Conservation (phyloP, 1,284 basidiomycete species). For the Ustilago loliicola region DNA sequence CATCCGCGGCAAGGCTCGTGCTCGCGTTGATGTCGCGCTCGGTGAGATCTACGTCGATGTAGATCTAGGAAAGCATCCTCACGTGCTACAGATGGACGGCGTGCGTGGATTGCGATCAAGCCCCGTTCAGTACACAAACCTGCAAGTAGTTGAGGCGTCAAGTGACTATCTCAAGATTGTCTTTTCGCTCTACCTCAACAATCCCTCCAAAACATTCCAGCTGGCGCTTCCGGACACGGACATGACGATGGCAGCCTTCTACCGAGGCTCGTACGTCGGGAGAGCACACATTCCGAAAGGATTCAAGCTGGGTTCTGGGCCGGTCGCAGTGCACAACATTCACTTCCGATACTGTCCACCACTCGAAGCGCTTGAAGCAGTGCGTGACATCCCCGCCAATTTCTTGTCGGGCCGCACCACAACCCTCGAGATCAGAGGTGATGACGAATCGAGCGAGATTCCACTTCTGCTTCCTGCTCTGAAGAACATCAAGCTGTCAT, state of each 20-base stretch:
- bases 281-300: slow-evolving; percentile 46
- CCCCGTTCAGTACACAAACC: slow-evolving; percentile 56
- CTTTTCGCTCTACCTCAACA: slow-evolving; percentile 59
- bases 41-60: slow-evolving; percentile 52
- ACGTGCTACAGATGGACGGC: slow-evolving; percentile 37
- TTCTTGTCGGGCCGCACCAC: slow-evolving; percentile 56
- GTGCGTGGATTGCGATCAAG: slow-evolving; percentile 43
- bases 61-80: slow-evolving; percentile 40
- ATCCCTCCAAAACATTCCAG: slow-evolving; percentile 50
- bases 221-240: slow-evolving; percentile 49
- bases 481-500: slow-evolving; percentile 44
- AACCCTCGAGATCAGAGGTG: slow-evolving; percentile 58
- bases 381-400: slow-evolving; percentile 55
- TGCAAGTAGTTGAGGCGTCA: slow-evolving; percentile 54
- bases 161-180: slow-evolving; percentile 49
- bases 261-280: slow-evolving; percentile 49
- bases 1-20: slow-evolving; percentile 49
- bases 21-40: slow-evolving; percentile 44
- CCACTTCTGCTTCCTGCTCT: slow-evolving; percentile 49
- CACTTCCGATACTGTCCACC: slow-evolving; percentile 58
- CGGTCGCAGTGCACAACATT: slow-evolving; percentile 49
- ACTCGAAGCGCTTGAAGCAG: slow-evolving; percentile 28
- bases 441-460: slow-evolving; percentile 53
- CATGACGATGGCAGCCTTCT: slow-evolving; percentile 57
- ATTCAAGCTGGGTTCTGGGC: slow-evolving; percentile 45